Percentiles rank a stretch among this genome's conserved stretches.
Conservation (phyloP, 2,329 filamentous ascomycete genomes). For the Diaporthe vaccinii region DNA sequence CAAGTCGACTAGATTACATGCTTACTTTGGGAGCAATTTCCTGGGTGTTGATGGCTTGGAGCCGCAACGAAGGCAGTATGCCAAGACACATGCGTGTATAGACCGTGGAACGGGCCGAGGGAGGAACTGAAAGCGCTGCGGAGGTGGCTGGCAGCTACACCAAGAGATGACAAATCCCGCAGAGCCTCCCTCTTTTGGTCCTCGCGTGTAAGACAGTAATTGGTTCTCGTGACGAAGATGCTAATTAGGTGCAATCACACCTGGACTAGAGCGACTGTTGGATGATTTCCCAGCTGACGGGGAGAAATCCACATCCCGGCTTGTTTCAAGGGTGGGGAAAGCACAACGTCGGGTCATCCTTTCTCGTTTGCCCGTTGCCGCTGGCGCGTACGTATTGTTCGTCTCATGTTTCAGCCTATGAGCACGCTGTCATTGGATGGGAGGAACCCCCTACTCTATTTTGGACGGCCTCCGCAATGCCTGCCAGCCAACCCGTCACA, state of each 20-base stretch:
- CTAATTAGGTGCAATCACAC: background rate
- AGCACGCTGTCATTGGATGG: background rate
- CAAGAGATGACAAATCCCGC: background rate
- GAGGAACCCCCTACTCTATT: slow-evolving; percentile 14
- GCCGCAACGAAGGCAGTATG: background rate
- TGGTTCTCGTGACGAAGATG: background rate
- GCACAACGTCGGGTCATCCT: background rate
- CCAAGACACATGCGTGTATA: background rate
- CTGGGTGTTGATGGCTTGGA: background rate
- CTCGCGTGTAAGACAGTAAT: background rate
- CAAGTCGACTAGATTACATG: background rate
- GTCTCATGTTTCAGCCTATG: slow-evolving; percentile 32
- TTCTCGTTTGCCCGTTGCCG: slow-evolving; percentile 10
- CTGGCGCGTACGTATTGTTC: slow-evolving; percentile 34
- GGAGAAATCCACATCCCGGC: slow-evolving; percentile 3
- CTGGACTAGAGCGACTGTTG: background rate
- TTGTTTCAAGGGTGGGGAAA: slow-evolving; percentile 33
- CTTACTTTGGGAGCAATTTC: background rate
- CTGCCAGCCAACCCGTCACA: background rate
- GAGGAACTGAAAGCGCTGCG: background rate
- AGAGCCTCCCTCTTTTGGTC: slow-evolving; percentile 6
- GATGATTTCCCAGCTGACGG: background rate
- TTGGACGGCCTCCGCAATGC: slow-evolving; percentile 14
- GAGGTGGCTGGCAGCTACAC: slow-evolving; percentile 1
- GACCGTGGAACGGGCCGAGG: slow-evolving; percentile 11